Evolutionary conservation across 305 asterid genomes (phyloP).

Genomic region (Fraxinus baroniana): DNA sequence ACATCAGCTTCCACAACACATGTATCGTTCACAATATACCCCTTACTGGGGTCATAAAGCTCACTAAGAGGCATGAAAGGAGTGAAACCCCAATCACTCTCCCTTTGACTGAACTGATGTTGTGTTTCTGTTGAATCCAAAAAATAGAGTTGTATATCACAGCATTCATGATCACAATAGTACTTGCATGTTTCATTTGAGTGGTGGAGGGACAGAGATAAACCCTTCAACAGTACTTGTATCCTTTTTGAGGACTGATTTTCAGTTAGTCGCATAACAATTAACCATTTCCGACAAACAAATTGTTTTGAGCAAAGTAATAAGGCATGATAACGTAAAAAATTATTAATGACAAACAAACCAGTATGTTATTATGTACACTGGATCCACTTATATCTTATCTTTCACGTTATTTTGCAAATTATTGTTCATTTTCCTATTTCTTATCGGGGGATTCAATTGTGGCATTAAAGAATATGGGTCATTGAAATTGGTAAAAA

Average conservation of each 20-base stretch:
- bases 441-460: neutral
- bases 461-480: neutral
- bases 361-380: neutral
- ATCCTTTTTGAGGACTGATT: neutral
- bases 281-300: neutral
- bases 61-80: constrained; percentile 90
- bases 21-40: constrained; percentile 77
- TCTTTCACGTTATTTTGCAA: neutral
- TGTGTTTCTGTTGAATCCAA: constrained; percentile 70
- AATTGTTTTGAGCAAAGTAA: neutral
- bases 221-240: neutral
- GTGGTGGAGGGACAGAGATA: neutral
- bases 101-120: constrained; percentile 88
- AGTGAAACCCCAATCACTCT: constrained; percentile 96
- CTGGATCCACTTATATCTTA: neutral
- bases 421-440: constrained; percentile 1
- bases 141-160: constrained; percentile 7
- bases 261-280: neutral
- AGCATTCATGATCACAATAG: constrained; percentile 14
- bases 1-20: constrained; percentile 86
- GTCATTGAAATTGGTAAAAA: constrained; percentile 2
- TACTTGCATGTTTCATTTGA: constrained; percentile 2
- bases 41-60: constrained; percentile 80
- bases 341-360: neutral
- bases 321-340: neutral